phyloP scores from a whole-genome alignment of 257 asterid species.

The Eustoma russellianum region DNA sequence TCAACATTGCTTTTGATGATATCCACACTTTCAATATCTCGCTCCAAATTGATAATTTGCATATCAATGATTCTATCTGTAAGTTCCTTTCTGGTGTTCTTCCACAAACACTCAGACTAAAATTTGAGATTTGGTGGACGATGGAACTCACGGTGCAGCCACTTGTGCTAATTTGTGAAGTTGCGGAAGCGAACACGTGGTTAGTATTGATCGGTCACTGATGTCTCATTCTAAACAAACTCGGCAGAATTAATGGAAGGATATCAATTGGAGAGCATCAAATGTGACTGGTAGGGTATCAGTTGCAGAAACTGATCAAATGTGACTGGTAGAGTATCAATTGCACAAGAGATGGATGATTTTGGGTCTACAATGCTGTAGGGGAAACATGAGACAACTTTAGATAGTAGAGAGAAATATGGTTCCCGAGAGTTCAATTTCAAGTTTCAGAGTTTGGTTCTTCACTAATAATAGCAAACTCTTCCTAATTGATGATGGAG shows the following conservation, averaged over 20 bases:
- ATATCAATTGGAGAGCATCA: too few species aligned
- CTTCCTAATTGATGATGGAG: slow-evolving; percentile 16
- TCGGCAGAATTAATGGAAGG: too few species aligned
- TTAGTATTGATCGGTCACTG: background rate
- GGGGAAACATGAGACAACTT: slow-evolving; percentile 32
- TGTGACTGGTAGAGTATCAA: too few species aligned
- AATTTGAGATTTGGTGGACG: slow-evolving; percentile 9
- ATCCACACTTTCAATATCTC: slow-evolving; percentile 28
- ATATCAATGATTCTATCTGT: slow-evolving; percentile 58
- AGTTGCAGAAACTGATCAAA: too few species aligned
- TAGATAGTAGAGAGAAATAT: slow-evolving; percentile 19
- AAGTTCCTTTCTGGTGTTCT: slow-evolving; percentile 61
- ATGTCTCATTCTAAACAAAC: too few species aligned
- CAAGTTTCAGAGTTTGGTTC: slow-evolving; percentile 60
- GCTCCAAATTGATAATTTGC: too few species aligned
- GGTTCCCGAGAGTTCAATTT: slow-evolving; percentile 33
- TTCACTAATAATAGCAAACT: slow-evolving; percentile 35
- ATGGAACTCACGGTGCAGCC: too few species aligned
- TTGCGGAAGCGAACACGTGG: background rate
- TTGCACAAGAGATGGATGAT: slow-evolving; percentile 15
- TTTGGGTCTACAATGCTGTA: slow-evolving; percentile 21
- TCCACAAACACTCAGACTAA: slow-evolving; percentile 39
- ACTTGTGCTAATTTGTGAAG: slow-evolving; percentile 8
- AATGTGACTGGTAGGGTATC: too few species aligned
- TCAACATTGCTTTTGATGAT: slow-evolving; percentile 29